phyloP scores from a whole-genome alignment of 345 rosid species.

The Arabis alpina region DNA sequence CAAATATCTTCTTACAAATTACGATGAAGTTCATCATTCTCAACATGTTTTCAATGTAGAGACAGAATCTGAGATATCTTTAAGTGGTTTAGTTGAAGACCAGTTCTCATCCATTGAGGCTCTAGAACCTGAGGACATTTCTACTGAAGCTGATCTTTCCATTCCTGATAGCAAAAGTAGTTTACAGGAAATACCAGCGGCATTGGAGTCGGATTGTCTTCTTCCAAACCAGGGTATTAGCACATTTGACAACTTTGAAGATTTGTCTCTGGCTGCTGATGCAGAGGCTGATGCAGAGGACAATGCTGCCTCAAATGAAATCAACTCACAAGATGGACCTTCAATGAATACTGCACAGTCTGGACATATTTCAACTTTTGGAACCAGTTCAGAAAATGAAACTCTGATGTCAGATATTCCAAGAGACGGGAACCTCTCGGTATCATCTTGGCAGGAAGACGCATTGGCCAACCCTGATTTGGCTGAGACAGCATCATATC shows the following conservation, averaged over 20 bases:
- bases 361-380: conserved; percentile 1
- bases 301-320: conserved; percentile 1
- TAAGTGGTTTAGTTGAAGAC: conserved; percentile 36
- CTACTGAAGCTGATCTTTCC: conserved; percentile 10
- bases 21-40: conserved; percentile 10
- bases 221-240: conserved; percentile 1
- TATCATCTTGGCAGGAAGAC: conserved; percentile 15
- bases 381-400: conserved; percentile 15
- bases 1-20: neutral
- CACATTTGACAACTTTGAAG: neutral
- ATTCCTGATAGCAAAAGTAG: neutral
- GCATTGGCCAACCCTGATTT: neutral
- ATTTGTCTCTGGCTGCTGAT: neutral
- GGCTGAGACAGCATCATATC: conserved; percentile 13
- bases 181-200: neutral
- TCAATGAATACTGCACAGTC: conserved; percentile 6
- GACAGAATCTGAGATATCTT: conserved; percentile 34
- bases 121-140: conserved; percentile 11
- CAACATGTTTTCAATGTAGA: conserved; percentile 22
- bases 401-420: conserved; percentile 18
- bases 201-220: conserved; percentile 1
- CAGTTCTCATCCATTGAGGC: conserved; percentile 24
- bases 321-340: conserved; percentile 16
- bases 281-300: conserved; percentile 20
- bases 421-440: conserved; percentile 13